Percentiles rank a stretch among this genome's conserved stretches.
These are phyloP conservation scores for Alloteropsis semialata DNA, from an alignment of 176 grass and related monocot genomes.

Conservation along the genomic window DNA sequence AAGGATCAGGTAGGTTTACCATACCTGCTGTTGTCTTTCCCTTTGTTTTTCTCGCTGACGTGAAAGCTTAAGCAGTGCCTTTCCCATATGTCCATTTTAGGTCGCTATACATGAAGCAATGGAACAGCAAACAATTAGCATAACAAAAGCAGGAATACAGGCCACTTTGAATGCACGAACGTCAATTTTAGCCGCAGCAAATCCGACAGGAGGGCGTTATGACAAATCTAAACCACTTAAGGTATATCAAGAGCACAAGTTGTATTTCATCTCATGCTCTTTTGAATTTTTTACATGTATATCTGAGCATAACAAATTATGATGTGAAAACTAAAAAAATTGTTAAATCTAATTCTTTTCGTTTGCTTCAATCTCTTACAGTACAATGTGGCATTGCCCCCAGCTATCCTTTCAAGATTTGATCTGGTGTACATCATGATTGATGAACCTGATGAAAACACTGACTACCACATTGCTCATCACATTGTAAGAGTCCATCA, in stretches of 20 bases:
- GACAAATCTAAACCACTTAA: constrained; percentile 96
- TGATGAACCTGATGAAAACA: constrained; percentile 96
- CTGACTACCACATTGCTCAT: constrained; percentile 97
- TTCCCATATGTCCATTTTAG: constrained; percentile 40
- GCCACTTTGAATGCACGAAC: constrained; percentile 94
- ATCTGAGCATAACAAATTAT: constrained; percentile 5
- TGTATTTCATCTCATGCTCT: not conserved
- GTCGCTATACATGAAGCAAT: constrained; percentile 99
- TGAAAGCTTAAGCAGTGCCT: constrained; percentile 29
- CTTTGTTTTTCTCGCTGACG: not conserved
- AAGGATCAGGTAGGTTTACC: constrained; percentile 68
- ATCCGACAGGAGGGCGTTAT: constrained; percentile 92
- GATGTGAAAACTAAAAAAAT: constrained; percentile 11
- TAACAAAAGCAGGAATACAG: constrained; percentile 99
- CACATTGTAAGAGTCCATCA: constrained; percentile 99
- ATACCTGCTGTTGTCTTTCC: not conserved
- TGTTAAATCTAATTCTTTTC: constrained; percentile 27
- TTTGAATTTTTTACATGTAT: not conserved
- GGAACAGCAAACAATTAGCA: constrained; percentile 99
- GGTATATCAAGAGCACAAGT: constrained; percentile 29
- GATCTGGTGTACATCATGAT: constrained; percentile 99
- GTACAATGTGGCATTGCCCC: constrained; percentile 96
- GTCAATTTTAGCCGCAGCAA: constrained; percentile 96
- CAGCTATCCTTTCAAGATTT: constrained; percentile 98
- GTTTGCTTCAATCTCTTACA: constrained; percentile 37